phyloP scores from a whole-genome alignment of 805 yeast species.

The Wickerhamiella cacticola region DNA sequence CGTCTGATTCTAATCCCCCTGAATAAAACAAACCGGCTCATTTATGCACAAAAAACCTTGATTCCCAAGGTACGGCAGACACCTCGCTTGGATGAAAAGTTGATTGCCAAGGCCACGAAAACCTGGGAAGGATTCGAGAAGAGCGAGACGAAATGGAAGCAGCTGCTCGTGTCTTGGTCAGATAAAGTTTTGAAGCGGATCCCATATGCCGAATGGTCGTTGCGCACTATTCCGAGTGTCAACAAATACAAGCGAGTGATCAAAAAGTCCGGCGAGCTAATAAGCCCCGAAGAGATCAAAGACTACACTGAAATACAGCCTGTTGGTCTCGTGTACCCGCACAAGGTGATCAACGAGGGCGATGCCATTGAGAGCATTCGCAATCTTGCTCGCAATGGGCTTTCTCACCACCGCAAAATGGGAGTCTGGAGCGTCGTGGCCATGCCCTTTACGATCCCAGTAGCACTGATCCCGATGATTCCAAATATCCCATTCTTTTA shows the following conservation, averaged over 20 bases:
- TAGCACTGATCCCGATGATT: constrained; percentile 68
- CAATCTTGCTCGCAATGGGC: constrained; percentile 35
- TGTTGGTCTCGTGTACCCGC: constrained; percentile 39
- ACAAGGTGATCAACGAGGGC: constrained; percentile 26
- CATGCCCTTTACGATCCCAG: constrained; percentile 68
- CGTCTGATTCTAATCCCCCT: constrained; percentile 63
- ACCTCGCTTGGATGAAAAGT: constrained; percentile 32
- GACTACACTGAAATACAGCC: constrained; percentile 24
- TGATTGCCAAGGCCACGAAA: constrained; percentile 39
- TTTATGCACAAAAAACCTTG: constrained; percentile 53
- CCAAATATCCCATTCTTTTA: constrained; percentile 93
- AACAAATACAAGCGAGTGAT: constrained; percentile 43
- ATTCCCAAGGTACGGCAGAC: constrained; percentile 29
- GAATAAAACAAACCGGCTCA: constrained; percentile 45
- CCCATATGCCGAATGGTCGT: constrained; percentile 70
- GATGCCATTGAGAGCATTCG: constrained; percentile 33
- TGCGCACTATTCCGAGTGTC: constrained; percentile 65
- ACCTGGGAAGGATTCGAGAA: constrained; percentile 52
- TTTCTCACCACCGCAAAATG: constrained; percentile 43
- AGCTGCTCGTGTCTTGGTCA: constrained; percentile 43
- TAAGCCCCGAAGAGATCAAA: constrained; percentile 13
- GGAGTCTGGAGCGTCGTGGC: constrained; percentile 43
- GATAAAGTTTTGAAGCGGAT: constrained; percentile 45
- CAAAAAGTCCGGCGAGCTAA: constrained; percentile 1
- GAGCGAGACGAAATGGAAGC: constrained; percentile 47